Conservation (phyloP, 2,329 filamentous ascomycete species). For the Diaporthe vaccinii region DNA sequence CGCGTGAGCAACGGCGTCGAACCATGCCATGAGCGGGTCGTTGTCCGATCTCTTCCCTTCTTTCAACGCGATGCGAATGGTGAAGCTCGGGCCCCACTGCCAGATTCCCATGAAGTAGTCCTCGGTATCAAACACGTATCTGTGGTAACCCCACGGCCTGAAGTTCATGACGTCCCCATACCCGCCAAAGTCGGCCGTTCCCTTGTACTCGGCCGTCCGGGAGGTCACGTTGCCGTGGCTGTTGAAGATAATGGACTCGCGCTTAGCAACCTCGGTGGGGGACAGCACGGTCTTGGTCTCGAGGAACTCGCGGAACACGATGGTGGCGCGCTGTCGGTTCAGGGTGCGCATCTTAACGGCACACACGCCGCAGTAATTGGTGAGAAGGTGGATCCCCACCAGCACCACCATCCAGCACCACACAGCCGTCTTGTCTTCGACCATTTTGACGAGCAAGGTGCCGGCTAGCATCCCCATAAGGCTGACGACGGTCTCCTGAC, state of each 20-base stretch:
- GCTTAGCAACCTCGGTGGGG: conserved; percentile 74
- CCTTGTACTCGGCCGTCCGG: conserved; percentile 52
- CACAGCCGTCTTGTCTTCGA: conserved; percentile 79
- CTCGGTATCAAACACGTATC: conserved; percentile 56
- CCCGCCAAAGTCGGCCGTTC: conserved; percentile 52
- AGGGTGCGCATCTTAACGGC: conserved; percentile 86
- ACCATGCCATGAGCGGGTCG: conserved; percentile 52
- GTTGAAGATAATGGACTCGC: conserved; percentile 76
- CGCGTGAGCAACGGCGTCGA: conserved; percentile 58
- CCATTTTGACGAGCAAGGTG: conserved; percentile 81
- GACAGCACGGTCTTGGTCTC: conserved; percentile 65
- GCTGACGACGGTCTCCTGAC: conserved; percentile 94
- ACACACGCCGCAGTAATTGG: conserved; percentile 88
- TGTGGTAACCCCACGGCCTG: conserved; percentile 50
- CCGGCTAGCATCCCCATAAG: conserved; percentile 89
- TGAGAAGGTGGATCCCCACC: conserved; percentile 81
- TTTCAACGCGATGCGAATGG: conserved; percentile 73
- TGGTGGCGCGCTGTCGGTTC: conserved; percentile 87
- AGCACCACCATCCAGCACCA: conserved; percentile 80
- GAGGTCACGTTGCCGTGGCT: conserved; percentile 58
- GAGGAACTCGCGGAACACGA: conserved; percentile 76
- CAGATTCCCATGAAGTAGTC: conserved; percentile 74
- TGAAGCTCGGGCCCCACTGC: conserved; percentile 56
- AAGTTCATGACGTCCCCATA: conserved; percentile 56
- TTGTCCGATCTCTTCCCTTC: conserved; percentile 57